Evolutionary conservation across 345 rosid species (phyloP), one percentile per base, ranked within the genome.

Genomic region (Zanthoxylum bungeanum): DNA sequence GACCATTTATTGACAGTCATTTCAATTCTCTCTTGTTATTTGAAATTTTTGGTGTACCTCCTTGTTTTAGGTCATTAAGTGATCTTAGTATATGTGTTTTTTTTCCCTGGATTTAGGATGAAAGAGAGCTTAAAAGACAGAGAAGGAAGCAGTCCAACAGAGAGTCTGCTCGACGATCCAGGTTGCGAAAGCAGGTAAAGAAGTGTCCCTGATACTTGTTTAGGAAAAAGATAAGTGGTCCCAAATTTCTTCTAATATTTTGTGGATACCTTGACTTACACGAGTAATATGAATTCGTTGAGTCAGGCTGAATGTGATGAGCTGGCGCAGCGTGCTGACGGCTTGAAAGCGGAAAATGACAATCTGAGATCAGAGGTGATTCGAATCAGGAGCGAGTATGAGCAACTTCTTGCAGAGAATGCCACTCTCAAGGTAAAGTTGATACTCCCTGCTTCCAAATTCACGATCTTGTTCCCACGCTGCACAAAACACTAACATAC

Each of bases 81-180:
- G 57, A 58, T 24, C 36, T 66, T 19, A 24, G 33, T 17, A 60
- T 14, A 49, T 14, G 59, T 16, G 16, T 25, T 50, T 44, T 34
- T 55, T 16, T 50, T 9, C 25, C 66, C 34, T 68, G 76, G 28
- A 46, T 74, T 60, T 74, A 94, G 98, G 97, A 94, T 73, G 98
- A 94, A 73, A 84, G 98, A 76, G 98, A 94, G 77, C 69, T 94
- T 56, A 94, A 94, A 85, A 82, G 95, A 69, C 98, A 92, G 80
- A 89, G 88, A 80, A 83, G 98, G 80, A 94, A 94, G 84, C 98
- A 94, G 79, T 94, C 98, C 62, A 94, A 94, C 80, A 84, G 98
- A 81, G 98, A 94, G 85, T 94, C 98, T 67, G 98, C 98, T 67
- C 88, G 98, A 27, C 86, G 97, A 53, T 94, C 98, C 55, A 86